Evolutionary conservation across 768 basidiomycete species (phyloP), one percentile per base, ranked within the genome.

Genomic region (Podaxis sp.): DNA sequence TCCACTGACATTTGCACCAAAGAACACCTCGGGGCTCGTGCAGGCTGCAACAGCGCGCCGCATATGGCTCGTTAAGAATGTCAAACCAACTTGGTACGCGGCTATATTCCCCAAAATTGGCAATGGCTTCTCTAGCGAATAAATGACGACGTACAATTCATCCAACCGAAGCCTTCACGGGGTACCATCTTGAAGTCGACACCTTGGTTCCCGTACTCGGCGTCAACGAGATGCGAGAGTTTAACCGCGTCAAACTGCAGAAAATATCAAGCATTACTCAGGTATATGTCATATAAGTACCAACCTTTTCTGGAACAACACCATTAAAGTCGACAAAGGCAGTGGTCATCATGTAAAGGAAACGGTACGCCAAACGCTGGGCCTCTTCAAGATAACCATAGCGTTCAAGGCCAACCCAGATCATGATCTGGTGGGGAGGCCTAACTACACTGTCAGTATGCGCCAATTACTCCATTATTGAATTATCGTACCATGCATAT

Each of bases 391-490:
- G 79, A 73, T 94, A 97, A 2, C 96, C 96, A 71, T 99, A 99
- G 57, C 96, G 88, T 68, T 97, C 94, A 24, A 98, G 81, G 46
- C 95, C 96, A 57, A 98, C 94, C 96, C 96, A 99, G 1, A 90
- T 80, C 92, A 98, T 98, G 71, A 98, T 97, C 75, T 98, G 96
- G 74, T 98, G 95, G 54, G 95, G 93, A n/a, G 93, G 93, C 93
- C 88, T 88, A 63, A 33, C 57, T n/a, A 15, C 62, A 53, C 53
- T 52, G 33, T 49, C 17, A 65, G 36, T 43, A 50, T 57, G 29
- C 59, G n/a, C 46, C 13, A 64, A 50, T 13, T 50, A 61, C 11
- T 24, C 24, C 6, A 5, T 2, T 40, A 55, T 25, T 22, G 4
- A 12, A 4, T 5, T 15, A 43, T n/a, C 22, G 46, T 71, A 85